A percentile compares a stretch with the other conserved stretches of the same genome.
phyloP scores from a whole-genome alignment of 805 yeast species.

The Komagataella ulmi region DNA sequence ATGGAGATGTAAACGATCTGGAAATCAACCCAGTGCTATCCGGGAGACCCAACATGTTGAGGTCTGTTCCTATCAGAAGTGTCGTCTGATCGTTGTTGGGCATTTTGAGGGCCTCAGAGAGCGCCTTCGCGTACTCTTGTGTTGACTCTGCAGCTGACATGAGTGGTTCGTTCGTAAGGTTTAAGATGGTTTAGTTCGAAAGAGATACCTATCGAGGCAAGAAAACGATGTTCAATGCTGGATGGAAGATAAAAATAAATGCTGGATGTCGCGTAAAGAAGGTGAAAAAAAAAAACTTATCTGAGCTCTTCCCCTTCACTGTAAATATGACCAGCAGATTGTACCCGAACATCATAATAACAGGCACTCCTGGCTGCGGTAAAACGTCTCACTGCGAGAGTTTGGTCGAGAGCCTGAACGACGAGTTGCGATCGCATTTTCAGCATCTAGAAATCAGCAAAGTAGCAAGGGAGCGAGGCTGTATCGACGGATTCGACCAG shows the following conservation, averaged over 20 bases:
- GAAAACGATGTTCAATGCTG: not conserved
- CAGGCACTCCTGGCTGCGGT: slow-evolving; percentile 94
- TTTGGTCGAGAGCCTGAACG: slow-evolving; percentile 37
- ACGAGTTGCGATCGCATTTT: slow-evolving; percentile 22
- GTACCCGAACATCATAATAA: slow-evolving; percentile 68
- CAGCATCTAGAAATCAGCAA: slow-evolving; percentile 59
- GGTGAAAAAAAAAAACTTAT: not conserved
- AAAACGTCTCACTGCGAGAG: slow-evolving; percentile 58
- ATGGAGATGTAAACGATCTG: slow-evolving; percentile 74
- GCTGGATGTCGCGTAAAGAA: not conserved
- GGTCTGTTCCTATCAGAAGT: slow-evolving; percentile 65
- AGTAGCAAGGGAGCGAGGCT: slow-evolving; percentile 63
- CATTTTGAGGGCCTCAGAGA: slow-evolving; percentile 25
- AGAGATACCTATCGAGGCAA: not conserved
- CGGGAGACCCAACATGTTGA: slow-evolving; percentile 54
- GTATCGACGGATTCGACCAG: slow-evolving; percentile 78
- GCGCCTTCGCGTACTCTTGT: not conserved
- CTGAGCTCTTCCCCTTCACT: not conserved
- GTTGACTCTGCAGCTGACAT: not conserved
- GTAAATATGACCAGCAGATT: slow-evolving; percentile 16
- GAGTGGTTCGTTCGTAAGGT: not conserved
- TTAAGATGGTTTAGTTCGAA: not conserved
- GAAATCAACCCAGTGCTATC: slow-evolving; percentile 31
- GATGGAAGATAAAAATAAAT: not conserved
- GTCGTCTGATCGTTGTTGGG: slow-evolving; percentile 50